Evolutionary conservation across 176 grass and related monocot species (phyloP), one percentile per base, ranked within the genome.

Genomic region (Melocanna baccifera): DNA sequence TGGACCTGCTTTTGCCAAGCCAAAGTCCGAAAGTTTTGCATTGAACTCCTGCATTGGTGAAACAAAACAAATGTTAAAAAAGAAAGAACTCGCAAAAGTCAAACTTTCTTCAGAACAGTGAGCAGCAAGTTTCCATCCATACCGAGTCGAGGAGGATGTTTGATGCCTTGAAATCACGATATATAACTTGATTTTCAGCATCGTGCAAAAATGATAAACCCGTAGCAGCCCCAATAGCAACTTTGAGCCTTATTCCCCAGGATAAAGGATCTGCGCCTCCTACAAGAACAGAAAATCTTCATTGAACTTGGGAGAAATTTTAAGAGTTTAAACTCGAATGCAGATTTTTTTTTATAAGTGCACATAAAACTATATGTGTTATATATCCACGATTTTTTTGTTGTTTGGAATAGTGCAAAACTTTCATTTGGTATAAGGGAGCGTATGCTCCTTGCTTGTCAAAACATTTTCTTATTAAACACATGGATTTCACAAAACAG

Each of bases 101-200:
- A 12, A 66, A 26, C 11, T 65, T 26, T 53, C 14, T 14, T 29
- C 34, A 65, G 55, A 64, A 40, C 15, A 16, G 9, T 68, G n/a
- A 62, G n/a, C 28, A 62, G 68, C 28, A 15, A 59, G 67, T 73
- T 67, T 69, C 40, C 10, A 62, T 14, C 22, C 55, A 86, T 92
- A 97, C 95, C 78, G 87, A 85, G 79, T 97, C 92, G 15, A 97
- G 95, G 26, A 97, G 92, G 84, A 97, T 91, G 65, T 97, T 97
- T 25, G 95, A 97, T 81, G 95, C 95, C 88, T 97, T 97, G 67
- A 97, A 92, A 91, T 97, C 95, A 36, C 92, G 92, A 84, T 94
- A 97, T 91, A 97, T 97, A 61, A 97, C 84, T 92, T 94, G 92
- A 19, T 83, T 83, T 61, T 94, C 88, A 36, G 88, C 75, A 69